These are phyloP conservation scores for Diaporthe sp. DNA, from an alignment of 2,329 filamentous ascomycete species.

Conservation along the genomic window DNA sequence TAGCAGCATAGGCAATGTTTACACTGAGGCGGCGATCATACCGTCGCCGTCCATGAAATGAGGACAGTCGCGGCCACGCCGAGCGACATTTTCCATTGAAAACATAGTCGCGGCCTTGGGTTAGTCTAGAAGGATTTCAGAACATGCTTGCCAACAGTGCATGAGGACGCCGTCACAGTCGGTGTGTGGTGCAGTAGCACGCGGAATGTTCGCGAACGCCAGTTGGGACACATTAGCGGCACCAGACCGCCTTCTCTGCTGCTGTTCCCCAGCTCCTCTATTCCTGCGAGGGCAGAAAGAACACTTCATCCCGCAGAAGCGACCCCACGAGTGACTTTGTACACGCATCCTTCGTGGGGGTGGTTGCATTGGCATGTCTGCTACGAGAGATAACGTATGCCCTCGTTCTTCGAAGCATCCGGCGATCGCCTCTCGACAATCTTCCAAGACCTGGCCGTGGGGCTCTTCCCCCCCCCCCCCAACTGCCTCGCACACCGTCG, in stretches of 20 bases:
- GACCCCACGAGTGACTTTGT: conserved; percentile 30
- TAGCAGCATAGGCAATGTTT: conserved; percentile 34
- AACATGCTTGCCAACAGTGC: conserved; percentile 12
- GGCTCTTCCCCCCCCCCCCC: background rate
- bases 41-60: conserved; percentile 31
- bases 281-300: conserved; percentile 27
- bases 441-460: conserved; percentile 24
- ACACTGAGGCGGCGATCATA: conserved; percentile 35
- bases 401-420: conserved; percentile 20
- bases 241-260: conserved; percentile 33
- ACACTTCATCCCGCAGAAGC: conserved; percentile 31
- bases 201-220: conserved; percentile 25
- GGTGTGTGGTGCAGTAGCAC: conserved; percentile 17
- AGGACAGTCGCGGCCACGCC: conserved; percentile 38
- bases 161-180: conserved; percentile 11
- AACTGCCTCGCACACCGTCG: conserved; percentile 34
- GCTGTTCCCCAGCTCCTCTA: conserved; percentile 22
- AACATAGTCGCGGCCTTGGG: background rate
- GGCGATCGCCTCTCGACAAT: conserved; percentile 36
- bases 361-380: conserved; percentile 29
- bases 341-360: conserved; percentile 35
- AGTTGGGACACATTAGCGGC: conserved; percentile 31
- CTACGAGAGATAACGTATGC: conserved; percentile 30
- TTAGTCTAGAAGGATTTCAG: conserved; percentile 22
- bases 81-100: conserved; percentile 19